Conservation (phyloP, 2,329 filamentous ascomycete species). For the Aspergillus sojae region DNA sequence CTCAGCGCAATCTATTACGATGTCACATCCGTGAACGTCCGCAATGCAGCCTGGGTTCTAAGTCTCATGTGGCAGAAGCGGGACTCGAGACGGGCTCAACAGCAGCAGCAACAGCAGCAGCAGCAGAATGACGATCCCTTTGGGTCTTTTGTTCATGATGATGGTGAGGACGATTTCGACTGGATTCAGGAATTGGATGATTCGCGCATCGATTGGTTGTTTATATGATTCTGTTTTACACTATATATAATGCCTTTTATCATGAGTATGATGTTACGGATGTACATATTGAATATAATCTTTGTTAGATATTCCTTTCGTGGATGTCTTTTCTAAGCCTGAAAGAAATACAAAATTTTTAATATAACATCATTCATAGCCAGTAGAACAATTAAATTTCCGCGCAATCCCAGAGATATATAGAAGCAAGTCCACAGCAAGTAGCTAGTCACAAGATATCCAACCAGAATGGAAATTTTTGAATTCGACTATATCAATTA, state of each 20-base stretch:
- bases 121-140: not conserved
- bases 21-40: constrained; percentile 42
- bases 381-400: not conserved
- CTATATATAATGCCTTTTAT: constrained; percentile 5
- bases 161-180: constrained; percentile 36
- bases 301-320: not conserved
- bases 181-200: constrained; percentile 45
- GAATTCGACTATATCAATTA: constrained; percentile 6
- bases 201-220: constrained; percentile 44
- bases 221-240: constrained; percentile 32
- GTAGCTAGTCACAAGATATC: not conserved
- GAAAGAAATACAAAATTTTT: not conserved
- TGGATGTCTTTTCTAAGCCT: not conserved
- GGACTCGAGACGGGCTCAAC: constrained; percentile 29
- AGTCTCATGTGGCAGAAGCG: constrained; percentile 45
- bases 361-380: not conserved
- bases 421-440: not conserved
- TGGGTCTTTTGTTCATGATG: constrained; percentile 21
- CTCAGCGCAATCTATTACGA: constrained; percentile 39
- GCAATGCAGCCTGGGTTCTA: constrained; percentile 44
- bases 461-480: not conserved
- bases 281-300: not conserved
- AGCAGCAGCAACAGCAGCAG: not conserved
- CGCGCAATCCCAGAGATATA: not conserved
- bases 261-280: constrained; percentile 4